Conservation (phyloP, 2,329 filamentous ascomycete genomes). For the Botrytis paeoniae region DNA sequence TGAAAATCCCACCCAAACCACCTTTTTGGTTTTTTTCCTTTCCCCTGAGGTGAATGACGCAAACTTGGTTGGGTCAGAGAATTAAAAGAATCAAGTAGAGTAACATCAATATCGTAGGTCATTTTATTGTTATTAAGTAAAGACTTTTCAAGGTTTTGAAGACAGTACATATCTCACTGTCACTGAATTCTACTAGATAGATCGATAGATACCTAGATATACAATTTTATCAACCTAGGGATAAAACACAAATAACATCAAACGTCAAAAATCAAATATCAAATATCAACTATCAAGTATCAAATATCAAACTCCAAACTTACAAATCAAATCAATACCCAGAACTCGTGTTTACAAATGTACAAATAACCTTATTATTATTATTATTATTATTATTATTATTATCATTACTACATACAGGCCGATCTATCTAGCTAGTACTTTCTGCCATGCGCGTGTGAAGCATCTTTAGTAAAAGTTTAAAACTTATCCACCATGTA, state of each 20-base stretch:
- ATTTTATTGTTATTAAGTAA: not conserved
- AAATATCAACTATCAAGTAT: too few relatives aligned
- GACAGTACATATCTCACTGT: not conserved
- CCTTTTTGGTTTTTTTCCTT: not conserved
- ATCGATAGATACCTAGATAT: too few relatives aligned
- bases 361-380: not conserved
- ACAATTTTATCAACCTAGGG: too few relatives aligned
- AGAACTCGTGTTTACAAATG: not conserved
- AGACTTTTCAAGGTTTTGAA: not conserved
- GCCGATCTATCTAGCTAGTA: too few relatives aligned
- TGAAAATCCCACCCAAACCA: not conserved
- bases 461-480: not conserved
- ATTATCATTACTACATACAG: not conserved
- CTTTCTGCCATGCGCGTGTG: not conserved
- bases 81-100: too few relatives aligned
- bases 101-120: too few relatives aligned
- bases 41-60: constrained; percentile 10
- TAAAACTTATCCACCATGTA: not conserved
- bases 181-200: too few relatives aligned
- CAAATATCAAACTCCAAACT: not conserved
- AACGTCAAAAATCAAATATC: not conserved
- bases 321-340: not conserved
- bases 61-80: not conserved
- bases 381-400: not conserved
- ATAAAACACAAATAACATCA: not conserved